phyloP scores from a whole-genome alignment of 1,284 basidiomycete species.

The Marasmius fiardii region DNA sequence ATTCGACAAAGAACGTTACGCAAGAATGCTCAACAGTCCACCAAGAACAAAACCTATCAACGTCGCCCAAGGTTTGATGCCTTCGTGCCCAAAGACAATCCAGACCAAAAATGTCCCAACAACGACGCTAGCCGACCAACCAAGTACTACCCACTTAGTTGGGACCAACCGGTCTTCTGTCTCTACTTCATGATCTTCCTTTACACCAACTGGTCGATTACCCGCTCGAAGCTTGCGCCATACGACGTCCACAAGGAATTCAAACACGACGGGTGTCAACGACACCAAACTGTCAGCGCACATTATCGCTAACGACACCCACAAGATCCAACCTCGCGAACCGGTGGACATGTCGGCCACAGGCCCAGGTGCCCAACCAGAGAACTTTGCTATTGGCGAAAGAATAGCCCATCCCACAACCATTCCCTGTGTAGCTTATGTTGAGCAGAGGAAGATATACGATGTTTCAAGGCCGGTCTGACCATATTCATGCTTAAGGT shows the following conservation, averaged over 20 bases:
- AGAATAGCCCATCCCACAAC: slow-evolving; percentile 93
- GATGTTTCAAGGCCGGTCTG: slow-evolving; percentile 17
- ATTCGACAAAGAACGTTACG: slow-evolving; percentile 43
- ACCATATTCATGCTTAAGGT: slow-evolving; percentile 91
- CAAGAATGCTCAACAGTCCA: slow-evolving; percentile 81
- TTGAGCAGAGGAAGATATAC: neutral
- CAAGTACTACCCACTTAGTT: slow-evolving; percentile 70
- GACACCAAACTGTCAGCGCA: slow-evolving; percentile 87
- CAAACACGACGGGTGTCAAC: slow-evolving; percentile 67
- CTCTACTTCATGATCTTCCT: slow-evolving; percentile 72
- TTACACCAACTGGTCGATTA: slow-evolving; percentile 16
- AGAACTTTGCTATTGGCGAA: slow-evolving; percentile 78
- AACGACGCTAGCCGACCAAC: slow-evolving; percentile 61
- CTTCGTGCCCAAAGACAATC: slow-evolving; percentile 84
- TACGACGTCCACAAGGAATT: slow-evolving; percentile 45
- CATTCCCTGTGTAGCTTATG: slow-evolving; percentile 64
- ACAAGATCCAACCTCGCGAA: slow-evolving; percentile 90
- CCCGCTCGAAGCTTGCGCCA: slow-evolving; percentile 20
- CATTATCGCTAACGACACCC: slow-evolving; percentile 95
- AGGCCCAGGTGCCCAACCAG: slow-evolving; percentile 89
- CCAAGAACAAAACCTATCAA: slow-evolving; percentile 83
- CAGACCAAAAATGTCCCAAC: slow-evolving; percentile 81
- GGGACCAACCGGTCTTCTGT: slow-evolving; percentile 82
- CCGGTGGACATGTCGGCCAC: slow-evolving; percentile 83
- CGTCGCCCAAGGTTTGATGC: slow-evolving; percentile 94